Evolutionary conservation across 2,329 filamentous ascomycete genomes (phyloP).

Genomic region (Bipolaris zeicola): DNA sequence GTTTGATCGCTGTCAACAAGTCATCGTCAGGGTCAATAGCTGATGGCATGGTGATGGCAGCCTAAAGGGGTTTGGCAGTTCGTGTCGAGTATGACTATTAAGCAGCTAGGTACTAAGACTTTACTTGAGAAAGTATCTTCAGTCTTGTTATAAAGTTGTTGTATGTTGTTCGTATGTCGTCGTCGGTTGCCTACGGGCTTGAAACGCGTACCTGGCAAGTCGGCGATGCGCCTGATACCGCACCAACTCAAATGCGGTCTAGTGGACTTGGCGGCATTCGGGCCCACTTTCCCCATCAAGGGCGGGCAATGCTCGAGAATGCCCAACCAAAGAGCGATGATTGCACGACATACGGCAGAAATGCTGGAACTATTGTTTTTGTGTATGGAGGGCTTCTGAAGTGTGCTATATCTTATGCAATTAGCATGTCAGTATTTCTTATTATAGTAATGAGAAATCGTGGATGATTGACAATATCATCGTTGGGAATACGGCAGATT

Average conservation of each 20-base stretch:
- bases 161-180: slow-evolving; percentile 14
- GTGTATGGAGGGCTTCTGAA: too few species aligned
- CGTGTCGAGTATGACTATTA: background rate
- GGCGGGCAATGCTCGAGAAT: background rate
- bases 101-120: background rate
- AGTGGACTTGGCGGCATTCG: slow-evolving; percentile 5
- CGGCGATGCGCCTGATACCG: slow-evolving; percentile 2
- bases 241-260: slow-evolving; percentile 4
- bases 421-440: background rate
- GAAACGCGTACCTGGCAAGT: slow-evolving; percentile 29
- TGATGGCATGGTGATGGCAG: slow-evolving; percentile 38
- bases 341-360: background rate
- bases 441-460: background rate
- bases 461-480: background rate
- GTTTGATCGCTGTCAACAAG: slow-evolving; percentile 55
- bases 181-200: slow-evolving; percentile 11
- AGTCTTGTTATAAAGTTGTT: slow-evolving; percentile 11
- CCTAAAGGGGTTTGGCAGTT: slow-evolving; percentile 4
- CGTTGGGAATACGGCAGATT: too few species aligned
- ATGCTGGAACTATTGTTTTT: too few species aligned
- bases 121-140: background rate
- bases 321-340: background rate
- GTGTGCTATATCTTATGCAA: too few species aligned
- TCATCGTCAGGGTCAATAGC: slow-evolving; percentile 55
- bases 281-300: slow-evolving; percentile 27